Percentiles rank a stretch among this genome's conserved stretches.
Conservation (phyloP, 345 rosid species). For the Corymbia maculata region DNA sequence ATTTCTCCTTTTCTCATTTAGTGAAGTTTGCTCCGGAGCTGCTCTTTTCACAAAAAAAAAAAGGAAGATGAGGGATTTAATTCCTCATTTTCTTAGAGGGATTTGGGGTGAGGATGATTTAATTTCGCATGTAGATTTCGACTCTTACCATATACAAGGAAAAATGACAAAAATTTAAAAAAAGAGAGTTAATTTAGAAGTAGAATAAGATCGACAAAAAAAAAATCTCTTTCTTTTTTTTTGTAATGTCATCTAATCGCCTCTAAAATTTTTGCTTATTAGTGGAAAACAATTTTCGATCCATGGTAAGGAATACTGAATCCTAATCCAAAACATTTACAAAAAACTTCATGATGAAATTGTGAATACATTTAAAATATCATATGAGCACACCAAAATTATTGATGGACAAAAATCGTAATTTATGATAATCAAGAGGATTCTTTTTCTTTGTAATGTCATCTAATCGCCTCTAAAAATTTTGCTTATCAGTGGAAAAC, state of each 20-base stretch:
- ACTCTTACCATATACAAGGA: too few species aligned
- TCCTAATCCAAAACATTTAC: not conserved
- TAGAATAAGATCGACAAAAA: too few species aligned
- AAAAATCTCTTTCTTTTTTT: not conserved
- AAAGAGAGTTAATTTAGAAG: too few species aligned
- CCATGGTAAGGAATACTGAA: too few species aligned
- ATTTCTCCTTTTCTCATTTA: not conserved
- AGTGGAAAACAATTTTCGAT: not conserved
- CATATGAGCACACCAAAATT: fast-evolving
- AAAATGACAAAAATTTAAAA: too few species aligned
- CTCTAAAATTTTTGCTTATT: not conserved
- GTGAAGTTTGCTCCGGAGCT: too few species aligned
- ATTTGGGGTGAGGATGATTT: too few species aligned
- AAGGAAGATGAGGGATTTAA: too few species aligned
- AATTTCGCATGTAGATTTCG: too few species aligned
- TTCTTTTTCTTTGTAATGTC: not conserved
- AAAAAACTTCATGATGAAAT: not conserved
- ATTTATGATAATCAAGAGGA: not conserved
- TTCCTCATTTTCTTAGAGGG: too few species aligned
- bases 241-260: not conserved
- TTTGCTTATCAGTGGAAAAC: not conserved
- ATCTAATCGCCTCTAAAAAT: not conserved
- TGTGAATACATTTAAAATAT: not conserved
- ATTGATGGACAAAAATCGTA: not conserved
- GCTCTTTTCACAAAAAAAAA: too few species aligned